Conservation (phyloP, 306 rosid genomes). For the Vigna unguiculata region DNA sequence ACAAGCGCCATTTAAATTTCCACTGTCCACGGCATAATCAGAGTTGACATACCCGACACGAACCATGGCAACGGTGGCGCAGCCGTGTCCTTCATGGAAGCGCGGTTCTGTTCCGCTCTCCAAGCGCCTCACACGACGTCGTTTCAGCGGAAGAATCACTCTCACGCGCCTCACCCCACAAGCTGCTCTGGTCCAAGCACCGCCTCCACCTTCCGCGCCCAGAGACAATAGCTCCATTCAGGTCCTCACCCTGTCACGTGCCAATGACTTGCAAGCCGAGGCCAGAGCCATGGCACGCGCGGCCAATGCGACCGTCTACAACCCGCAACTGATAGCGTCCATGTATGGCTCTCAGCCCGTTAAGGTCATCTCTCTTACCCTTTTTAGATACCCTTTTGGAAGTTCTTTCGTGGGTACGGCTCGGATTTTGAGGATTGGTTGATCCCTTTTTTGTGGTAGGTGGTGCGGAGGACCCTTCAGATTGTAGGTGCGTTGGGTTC, state of each 20-base stretch:
- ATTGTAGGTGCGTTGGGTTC: conserved; percentile 65
- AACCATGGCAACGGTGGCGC: conserved; percentile 44
- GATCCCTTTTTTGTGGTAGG: conserved; percentile 46
- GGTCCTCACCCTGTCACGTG: conserved; percentile 53
- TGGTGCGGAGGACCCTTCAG: conserved; percentile 67
- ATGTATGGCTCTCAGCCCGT: conserved; percentile 64
- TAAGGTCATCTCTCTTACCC: conserved; percentile 50
- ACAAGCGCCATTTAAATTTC: not conserved
- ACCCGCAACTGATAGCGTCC: conserved; percentile 60
- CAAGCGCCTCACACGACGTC: conserved; percentile 31
- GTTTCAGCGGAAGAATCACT: conserved; percentile 26
- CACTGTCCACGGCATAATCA: not conserved
- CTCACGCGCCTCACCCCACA: conserved; percentile 12
- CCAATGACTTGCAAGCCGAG: conserved; percentile 80
- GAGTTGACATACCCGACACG: not conserved
- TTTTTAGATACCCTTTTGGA: not conserved
- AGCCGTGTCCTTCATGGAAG: conserved; percentile 47
- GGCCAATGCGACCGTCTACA: conserved; percentile 65
- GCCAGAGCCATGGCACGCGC: conserved; percentile 80
- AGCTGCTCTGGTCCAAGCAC: conserved; percentile 65
- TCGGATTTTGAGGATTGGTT: conserved; percentile 20
- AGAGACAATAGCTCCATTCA: conserved; percentile 40
- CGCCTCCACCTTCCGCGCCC: conserved; percentile 40
- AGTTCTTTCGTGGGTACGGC: not conserved
- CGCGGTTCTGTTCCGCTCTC: conserved; percentile 37